Base-by-base conservation (phyloP, 257 asterid genomes). In the Ligustrum vulgare region DNA sequence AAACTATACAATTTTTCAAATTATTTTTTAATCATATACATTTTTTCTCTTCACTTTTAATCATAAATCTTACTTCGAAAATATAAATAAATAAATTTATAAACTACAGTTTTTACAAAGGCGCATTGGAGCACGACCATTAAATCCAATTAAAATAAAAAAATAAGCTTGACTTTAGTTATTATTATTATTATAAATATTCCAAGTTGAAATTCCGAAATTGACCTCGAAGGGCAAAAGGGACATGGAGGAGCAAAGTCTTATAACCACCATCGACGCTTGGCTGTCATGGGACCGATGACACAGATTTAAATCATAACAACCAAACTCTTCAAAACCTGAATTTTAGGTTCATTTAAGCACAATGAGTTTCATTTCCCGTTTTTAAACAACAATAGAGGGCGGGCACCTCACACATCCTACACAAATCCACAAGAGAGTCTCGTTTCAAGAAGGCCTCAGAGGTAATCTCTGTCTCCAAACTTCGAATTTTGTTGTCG, bases 231-330 rank as follows among this genome's bases (percentile, higher is more conserved):
- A 16, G 67, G 76, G 9, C 20, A 45, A 58, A 18, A 63, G 45
- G 54, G 45, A 5, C 8, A 8, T 6, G 54, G 39, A 67, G 67
- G 73, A 8, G 78, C 83, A 84, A 84, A 85, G 82, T 81, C 58
- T 49, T 49, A 75, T 49, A 84, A 77, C 80, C 84, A 76, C 82
- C 80, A 73, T 77, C 72, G 60, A 37, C 39, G 51, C 73, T 81
- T n/a, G 81, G 81, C 77, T 84, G 85, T 79, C 85, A 73, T 70
- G 82, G 80, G 67, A 51, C 86, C 88, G 71, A 83, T 72, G 18
- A 67, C 81, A 74, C 68, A 72, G 56, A 77, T 70, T 70, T 68
- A 77, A 56, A 58, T 35, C 76, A 18, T 49, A 10, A 8, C 75
- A 8, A 43, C 23, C 60, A 51, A 51, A 2, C 23, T 51, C 60